Percentiles rank a stretch among this genome's conserved stretches.
phyloP scores from a whole-genome alignment of 2,329 filamentous ascomycete genomes.

The Biscogniauxia mediterranea region DNA sequence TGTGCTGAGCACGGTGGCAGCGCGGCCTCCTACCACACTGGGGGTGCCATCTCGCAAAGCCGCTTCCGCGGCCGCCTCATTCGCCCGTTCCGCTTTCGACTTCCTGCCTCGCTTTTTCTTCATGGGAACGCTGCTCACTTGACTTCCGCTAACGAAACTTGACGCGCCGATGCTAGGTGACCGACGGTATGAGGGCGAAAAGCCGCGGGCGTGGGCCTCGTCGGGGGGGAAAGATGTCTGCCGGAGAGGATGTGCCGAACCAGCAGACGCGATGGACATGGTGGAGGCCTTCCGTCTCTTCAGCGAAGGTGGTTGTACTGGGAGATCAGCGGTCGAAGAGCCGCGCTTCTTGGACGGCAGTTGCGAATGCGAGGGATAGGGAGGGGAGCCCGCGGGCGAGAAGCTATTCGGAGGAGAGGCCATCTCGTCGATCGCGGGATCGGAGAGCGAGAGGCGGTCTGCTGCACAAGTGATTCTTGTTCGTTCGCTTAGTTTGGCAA shows the following conservation, averaged over 20 bases:
- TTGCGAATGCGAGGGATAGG: conserved; percentile 49
- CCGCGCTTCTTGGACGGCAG: conserved; percentile 63
- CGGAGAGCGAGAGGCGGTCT: not conserved
- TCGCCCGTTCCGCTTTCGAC: conserved; percentile 54
- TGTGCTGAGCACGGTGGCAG: conserved; percentile 43
- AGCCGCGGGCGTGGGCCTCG: conserved; percentile 35
- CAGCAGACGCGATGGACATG: conserved; percentile 52
- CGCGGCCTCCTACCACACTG: conserved; percentile 43
- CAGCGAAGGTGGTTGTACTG: conserved; percentile 45
- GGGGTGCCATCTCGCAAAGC: conserved; percentile 39
- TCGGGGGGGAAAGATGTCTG: conserved; percentile 80
- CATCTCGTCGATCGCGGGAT: conserved; percentile 35
- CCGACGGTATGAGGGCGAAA: conserved; percentile 55
- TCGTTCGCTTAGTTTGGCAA: too few species aligned
- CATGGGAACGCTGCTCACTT: conserved; percentile 44
- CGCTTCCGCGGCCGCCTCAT: conserved; percentile 45
- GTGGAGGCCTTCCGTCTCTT: conserved; percentile 73
- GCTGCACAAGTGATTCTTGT: not conserved
- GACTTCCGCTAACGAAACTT: conserved; percentile 61
- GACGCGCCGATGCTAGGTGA: conserved; percentile 64
- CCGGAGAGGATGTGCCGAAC: conserved; percentile 66
- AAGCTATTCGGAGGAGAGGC: conserved; percentile 55
- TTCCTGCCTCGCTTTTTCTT: conserved; percentile 64
- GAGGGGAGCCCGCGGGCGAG: conserved; percentile 55
- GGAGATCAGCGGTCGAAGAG: conserved; percentile 52